phyloP scores from a whole-genome alignment of 805 yeast species.

The Ogataea paradorogensis region DNA sequence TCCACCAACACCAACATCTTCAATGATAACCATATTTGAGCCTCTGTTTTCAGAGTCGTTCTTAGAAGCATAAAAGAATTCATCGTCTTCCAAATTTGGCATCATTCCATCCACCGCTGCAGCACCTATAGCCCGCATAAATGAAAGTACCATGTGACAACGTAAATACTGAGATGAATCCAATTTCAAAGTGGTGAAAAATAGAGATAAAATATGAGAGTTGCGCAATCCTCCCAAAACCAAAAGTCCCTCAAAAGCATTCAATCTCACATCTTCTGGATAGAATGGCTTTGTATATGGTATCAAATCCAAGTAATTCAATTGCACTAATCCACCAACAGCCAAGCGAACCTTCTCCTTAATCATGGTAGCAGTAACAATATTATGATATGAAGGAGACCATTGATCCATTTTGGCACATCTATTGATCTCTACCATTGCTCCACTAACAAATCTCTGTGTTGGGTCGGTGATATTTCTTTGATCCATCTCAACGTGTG shows the following conservation, averaged over 20 bases:
- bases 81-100: conserved; percentile 62
- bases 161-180: conserved; percentile 56
- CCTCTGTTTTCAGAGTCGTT: conserved; percentile 11
- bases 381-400: conserved; percentile 69
- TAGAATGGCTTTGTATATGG: conserved; percentile 47
- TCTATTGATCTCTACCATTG: conserved; percentile 67
- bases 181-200: conserved; percentile 53
- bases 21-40: conserved; percentile 50
- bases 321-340: conserved; percentile 47
- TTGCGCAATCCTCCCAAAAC: conserved; percentile 76
- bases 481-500: conserved; percentile 14
- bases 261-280: conserved; percentile 52
- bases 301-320: conserved; percentile 55
- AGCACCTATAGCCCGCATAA: conserved; percentile 55
- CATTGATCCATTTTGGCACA: conserved; percentile 78
- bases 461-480: conserved; percentile 27
- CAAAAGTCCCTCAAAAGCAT: conserved; percentile 69
- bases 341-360: conserved; percentile 59
- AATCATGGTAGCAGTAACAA: conserved; percentile 55
- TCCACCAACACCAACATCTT: conserved; percentile 43
- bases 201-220: conserved; percentile 54
- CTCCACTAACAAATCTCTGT: conserved; percentile 41
- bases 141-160: conserved; percentile 42
- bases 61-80: conserved; percentile 35
- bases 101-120: conserved; percentile 66